Evolutionary conservation across 331 rosid genomes (phyloP).

Genomic region (Cydonia oblonga): DNA sequence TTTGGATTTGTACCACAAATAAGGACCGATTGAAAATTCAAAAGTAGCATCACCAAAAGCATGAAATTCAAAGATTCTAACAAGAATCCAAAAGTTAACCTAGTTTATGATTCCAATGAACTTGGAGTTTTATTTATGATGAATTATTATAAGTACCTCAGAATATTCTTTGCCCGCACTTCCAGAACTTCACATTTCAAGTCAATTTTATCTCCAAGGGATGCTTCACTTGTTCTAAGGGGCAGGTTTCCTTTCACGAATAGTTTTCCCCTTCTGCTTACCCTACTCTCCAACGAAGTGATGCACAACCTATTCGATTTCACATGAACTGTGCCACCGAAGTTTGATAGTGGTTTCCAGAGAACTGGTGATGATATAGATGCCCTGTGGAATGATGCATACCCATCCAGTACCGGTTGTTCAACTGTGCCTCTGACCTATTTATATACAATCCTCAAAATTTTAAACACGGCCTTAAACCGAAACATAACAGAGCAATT

Average conservation of each 20-base stretch:
- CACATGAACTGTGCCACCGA: slow-evolving; percentile 67
- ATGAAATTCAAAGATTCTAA: neutral
- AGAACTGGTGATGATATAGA: slow-evolving; percentile 82
- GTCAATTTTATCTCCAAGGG: slow-evolving; percentile 66
- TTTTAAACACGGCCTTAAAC: neutral
- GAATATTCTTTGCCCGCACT: slow-evolving; percentile 65
- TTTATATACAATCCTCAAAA: slow-evolving; percentile 14
- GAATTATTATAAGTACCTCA: slow-evolving; percentile 48
- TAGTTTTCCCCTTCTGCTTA: slow-evolving; percentile 78
- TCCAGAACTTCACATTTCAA: slow-evolving; percentile 80
- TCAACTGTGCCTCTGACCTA: slow-evolving; percentile 86
- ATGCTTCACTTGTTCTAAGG: slow-evolving; percentile 69
- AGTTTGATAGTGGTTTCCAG: slow-evolving; percentile 66
- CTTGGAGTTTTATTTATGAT: neutral
- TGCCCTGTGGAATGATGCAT: slow-evolving; percentile 80
- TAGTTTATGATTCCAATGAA: neutral
- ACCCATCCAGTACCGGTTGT: slow-evolving; percentile 80
- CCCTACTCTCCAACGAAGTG: slow-evolving; percentile 72
- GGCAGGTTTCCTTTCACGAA: slow-evolving; percentile 85
- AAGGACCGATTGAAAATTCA: neutral
- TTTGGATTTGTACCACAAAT: neutral
- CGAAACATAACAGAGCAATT: neutral
- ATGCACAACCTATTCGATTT: slow-evolving; percentile 85
- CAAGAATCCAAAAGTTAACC: slow-evolving; percentile 2
- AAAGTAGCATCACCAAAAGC: neutral